A percentile compares a stretch with the other conserved stretches of the same genome.
Conservation (phyloP, 2,329 filamentous ascomycete genomes). For the Trichophyton verrucosum region DNA sequence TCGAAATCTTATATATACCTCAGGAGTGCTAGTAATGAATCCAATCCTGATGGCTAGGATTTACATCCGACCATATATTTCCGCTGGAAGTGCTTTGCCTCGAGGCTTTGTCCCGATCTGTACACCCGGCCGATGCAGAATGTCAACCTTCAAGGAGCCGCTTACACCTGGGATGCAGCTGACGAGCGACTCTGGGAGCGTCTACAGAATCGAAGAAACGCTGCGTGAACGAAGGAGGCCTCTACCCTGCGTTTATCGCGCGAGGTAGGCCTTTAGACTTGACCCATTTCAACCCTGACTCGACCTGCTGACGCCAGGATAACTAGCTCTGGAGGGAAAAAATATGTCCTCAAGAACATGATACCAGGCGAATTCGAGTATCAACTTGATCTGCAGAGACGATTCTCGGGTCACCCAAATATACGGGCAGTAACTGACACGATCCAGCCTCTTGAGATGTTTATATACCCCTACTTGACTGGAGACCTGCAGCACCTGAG, state of each 20-base stretch:
- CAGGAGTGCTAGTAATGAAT: neutral
- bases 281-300: neutral
- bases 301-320: neutral
- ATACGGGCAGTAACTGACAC: slow-evolving; percentile 20
- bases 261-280: neutral
- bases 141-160: slow-evolving; percentile 7
- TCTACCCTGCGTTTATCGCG: slow-evolving; percentile 9
- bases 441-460: slow-evolving; percentile 12
- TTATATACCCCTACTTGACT: slow-evolving; percentile 16
- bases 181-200: slow-evolving; percentile 10
- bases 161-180: slow-evolving; percentile 7
- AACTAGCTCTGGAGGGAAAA: slow-evolving; percentile 8
- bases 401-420: slow-evolving; percentile 18
- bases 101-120: neutral
- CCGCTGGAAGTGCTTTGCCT: neutral
- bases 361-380: slow-evolving; percentile 23
- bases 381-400: slow-evolving; percentile 19
- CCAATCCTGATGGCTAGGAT: neutral
- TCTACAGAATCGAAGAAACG: slow-evolving; percentile 11
- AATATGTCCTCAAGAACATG: slow-evolving; percentile 17
- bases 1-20: too few relatives aligned
- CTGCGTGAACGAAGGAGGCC: slow-evolving; percentile 7
- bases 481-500: slow-evolving; percentile 15
- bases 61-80: neutral
- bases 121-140: neutral